phyloP scores from a whole-genome alignment of 1,139 yeast genomes.

The Sugiyamaella grinbergsii region DNA sequence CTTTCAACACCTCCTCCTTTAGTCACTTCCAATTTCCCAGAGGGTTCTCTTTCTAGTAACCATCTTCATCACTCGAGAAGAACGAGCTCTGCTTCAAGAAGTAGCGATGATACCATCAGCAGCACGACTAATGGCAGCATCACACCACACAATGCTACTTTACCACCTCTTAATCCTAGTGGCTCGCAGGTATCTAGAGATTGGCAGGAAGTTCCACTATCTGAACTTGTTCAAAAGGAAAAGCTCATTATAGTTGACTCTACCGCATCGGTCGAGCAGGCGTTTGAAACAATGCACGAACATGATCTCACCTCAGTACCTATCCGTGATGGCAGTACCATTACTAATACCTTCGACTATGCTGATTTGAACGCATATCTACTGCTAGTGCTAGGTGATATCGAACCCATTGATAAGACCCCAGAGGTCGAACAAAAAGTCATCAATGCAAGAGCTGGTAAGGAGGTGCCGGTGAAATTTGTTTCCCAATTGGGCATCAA shows the following conservation, averaged over 20 bases:
- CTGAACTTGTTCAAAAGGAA: conserved; percentile 76
- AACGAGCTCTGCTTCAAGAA: conserved; percentile 23
- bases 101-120: conserved; percentile 25
- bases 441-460: conserved; percentile 43
- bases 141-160: conserved; percentile 12
- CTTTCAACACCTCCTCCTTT: conserved; percentile 83
- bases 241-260: conserved; percentile 70
- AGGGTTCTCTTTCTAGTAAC: background rate
- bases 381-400: conserved; percentile 68
- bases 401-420: conserved; percentile 39
- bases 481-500: conserved; percentile 79
- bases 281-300: conserved; percentile 72
- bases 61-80: conserved; percentile 18
- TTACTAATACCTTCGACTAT: conserved; percentile 82
- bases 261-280: conserved; percentile 73
- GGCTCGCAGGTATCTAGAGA: conserved; percentile 42
- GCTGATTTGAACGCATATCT: conserved; percentile 86
- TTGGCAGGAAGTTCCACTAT: conserved; percentile 73
- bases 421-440: conserved; percentile 37
- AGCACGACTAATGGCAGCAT: conserved; percentile 6
- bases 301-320: conserved; percentile 86
- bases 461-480: conserved; percentile 71
- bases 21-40: conserved; percentile 29
- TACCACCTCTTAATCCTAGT: conserved; percentile 5
- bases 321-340: conserved; percentile 51